Evolutionary conservation across 1,284 basidiomycete genomes (phyloP).

Genomic region (Lentinula novae-zelandiae): DNA sequence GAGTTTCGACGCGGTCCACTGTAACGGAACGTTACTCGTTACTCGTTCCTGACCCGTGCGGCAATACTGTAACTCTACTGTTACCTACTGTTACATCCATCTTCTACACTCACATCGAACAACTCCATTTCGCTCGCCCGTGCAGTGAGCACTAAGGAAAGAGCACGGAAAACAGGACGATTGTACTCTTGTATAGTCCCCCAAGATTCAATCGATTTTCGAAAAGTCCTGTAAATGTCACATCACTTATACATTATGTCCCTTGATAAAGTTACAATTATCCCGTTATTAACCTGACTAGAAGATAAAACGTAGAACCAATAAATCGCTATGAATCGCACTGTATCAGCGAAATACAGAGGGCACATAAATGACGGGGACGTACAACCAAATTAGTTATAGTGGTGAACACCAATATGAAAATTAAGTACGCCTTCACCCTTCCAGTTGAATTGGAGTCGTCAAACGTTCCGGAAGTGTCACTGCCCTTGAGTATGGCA

Average conservation of each 20-base stretch:
- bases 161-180: too few relatives aligned
- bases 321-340: slow-evolving; percentile 35
- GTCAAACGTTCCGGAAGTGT: slow-evolving; percentile 62
- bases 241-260: not conserved
- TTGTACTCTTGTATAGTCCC: too few relatives aligned
- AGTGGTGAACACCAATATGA: slow-evolving; percentile 78
- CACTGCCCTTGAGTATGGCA: slow-evolving; percentile 68
- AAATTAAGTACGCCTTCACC: slow-evolving; percentile 74
- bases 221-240: too few relatives aligned
- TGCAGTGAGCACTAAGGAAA: too few relatives aligned
- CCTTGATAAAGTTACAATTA: slow-evolving; percentile 14
- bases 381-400: slow-evolving; percentile 64
- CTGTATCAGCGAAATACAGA: not conserved
- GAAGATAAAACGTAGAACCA: slow-evolving; percentile 44
- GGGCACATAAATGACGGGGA: slow-evolving; percentile 10
- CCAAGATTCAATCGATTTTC: too few relatives aligned
- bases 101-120: too few relatives aligned
- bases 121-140: too few relatives aligned
- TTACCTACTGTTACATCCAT: too few relatives aligned
- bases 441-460: slow-evolving; percentile 45
- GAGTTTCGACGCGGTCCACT: too few relatives aligned
- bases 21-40: too few relatives aligned
- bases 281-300: slow-evolving; percentile 42
- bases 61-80: too few relatives aligned
- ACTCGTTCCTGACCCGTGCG: too few relatives aligned